These are phyloP conservation scores for Cladophialophora chaetospira DNA, from an alignment of 2,329 filamentous ascomycete genomes.

Conservation along the genomic window DNA sequence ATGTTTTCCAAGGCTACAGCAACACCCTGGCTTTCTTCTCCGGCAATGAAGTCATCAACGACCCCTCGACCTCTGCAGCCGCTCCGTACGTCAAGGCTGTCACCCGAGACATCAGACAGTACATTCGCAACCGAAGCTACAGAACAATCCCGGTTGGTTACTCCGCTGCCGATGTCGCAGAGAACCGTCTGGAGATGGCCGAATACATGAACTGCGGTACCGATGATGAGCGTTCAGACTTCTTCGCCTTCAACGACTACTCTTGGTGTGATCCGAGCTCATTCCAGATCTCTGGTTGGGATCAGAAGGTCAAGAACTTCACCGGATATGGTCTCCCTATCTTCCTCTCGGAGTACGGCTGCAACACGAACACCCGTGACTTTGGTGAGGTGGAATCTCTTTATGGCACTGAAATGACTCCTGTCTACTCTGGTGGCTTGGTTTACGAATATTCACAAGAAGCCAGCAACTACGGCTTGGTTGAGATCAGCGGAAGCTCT, in stretches of 20 bases:
- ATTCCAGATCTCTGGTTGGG: conserved; percentile 75
- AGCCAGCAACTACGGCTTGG: conserved; percentile 77
- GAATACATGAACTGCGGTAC: conserved; percentile 91
- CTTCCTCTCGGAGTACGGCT: conserved; percentile 95
- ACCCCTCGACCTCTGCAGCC: conserved; percentile 63
- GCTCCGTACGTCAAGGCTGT: conserved; percentile 78
- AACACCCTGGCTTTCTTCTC: conserved; percentile 89
- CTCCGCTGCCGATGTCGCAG: conserved; percentile 74
- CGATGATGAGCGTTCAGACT: conserved; percentile 81
- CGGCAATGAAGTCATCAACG: conserved; percentile 78
- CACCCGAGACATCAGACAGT: conserved; percentile 74
- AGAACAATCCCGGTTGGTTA: conserved; percentile 74
- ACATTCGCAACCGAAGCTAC: conserved; percentile 63
- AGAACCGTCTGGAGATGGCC: conserved; percentile 84
- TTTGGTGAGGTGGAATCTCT: conserved; percentile 79
- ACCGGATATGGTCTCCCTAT: conserved; percentile 83
- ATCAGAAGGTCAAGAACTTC: conserved; percentile 85
- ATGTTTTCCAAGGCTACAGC: conserved; percentile 77
- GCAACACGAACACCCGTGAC: conserved; percentile 75
- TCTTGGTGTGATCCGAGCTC: conserved; percentile 77
- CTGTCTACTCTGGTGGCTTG: conserved; percentile 90
- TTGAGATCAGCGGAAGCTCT: conserved; percentile 60
- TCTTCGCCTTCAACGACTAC: conserved; percentile 89
- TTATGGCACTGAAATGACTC: conserved; percentile 80
- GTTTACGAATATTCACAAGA: conserved; percentile 94